These are phyloP conservation scores for Lactarius sp. DNA, from an alignment of 768 basidiomycete genomes.

Conservation along the genomic window DNA sequence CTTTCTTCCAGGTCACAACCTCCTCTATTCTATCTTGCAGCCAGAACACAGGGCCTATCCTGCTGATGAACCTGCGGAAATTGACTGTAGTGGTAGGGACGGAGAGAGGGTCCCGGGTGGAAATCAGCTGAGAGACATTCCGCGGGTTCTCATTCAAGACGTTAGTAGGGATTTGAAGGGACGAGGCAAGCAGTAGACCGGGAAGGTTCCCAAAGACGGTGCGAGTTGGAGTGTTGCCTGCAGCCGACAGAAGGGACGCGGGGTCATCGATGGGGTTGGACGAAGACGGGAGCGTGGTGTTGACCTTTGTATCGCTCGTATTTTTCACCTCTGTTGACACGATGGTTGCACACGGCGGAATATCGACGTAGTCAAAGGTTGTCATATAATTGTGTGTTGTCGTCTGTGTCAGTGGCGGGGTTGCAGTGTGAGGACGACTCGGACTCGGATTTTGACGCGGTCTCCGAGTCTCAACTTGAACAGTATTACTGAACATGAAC, in stretches of 20 bases:
- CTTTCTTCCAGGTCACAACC: conserved; percentile 74
- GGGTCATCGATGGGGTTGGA: background rate
- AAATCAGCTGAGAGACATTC: conserved; percentile 40
- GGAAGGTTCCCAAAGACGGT: conserved; percentile 24
- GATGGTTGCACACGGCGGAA: conserved; percentile 20
- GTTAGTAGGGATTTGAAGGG: conserved; percentile 23
- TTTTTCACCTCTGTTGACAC: conserved; percentile 2
- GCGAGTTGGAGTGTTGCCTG: conserved; percentile 9
- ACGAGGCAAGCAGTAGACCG: conserved; percentile 15
- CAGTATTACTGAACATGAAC: background rate
- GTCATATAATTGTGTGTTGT: conserved; percentile 12
- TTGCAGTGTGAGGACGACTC: background rate
- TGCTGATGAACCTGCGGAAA: conserved; percentile 75
- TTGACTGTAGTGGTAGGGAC: conserved; percentile 73
- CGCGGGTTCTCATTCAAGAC: conserved; percentile 20
- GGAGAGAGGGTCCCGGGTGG: conserved; percentile 64
- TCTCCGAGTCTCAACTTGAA: background rate
- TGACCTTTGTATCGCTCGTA: conserved; percentile 2
- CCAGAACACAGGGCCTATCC: conserved; percentile 81
- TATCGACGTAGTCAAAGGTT: conserved; percentile 21
- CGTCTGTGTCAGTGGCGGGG: background rate
- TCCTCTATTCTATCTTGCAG: conserved; percentile 85
- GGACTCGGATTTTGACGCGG: background rate
- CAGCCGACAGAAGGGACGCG: background rate
- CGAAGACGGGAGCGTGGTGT: conserved; percentile 9